Percentiles rank a stretch among this genome's conserved stretches.
Conservation (phyloP, 192 early-diverging fungal species). For the Coemansia sp. region DNA sequence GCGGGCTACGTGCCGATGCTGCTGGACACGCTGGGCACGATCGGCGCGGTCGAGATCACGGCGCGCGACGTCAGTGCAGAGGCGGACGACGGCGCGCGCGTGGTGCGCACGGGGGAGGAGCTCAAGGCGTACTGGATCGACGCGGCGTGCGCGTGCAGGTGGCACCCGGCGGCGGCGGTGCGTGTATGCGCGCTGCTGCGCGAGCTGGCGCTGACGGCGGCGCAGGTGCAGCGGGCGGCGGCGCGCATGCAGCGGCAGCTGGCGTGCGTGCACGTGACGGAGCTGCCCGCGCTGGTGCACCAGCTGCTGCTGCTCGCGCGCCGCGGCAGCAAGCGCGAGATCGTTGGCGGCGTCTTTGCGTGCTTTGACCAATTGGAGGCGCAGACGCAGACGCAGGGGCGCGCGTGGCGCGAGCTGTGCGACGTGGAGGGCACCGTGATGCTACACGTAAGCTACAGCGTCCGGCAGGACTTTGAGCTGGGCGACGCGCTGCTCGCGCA, state of each 20-base stretch:
- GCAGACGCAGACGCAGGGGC: slow-evolving; percentile 7
- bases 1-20: slow-evolving; percentile 30
- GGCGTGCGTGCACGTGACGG: slow-evolving; percentile 18
- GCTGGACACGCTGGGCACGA: slow-evolving; percentile 36
- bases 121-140: slow-evolving; percentile 48
- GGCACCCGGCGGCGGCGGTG: slow-evolving; percentile 31
- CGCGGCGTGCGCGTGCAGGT: slow-evolving; percentile 35
- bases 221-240: slow-evolving; percentile 15
- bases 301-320: slow-evolving; percentile 66
- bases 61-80: neutral
- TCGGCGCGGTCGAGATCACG: slow-evolving; percentile 39
- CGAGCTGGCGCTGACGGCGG: slow-evolving; percentile 22
- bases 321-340: slow-evolving; percentile 56
- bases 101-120: slow-evolving; percentile 29
- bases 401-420: slow-evolving; percentile 47
- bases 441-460: slow-evolving; percentile 68
- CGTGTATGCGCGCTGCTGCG: slow-evolving; percentile 32
- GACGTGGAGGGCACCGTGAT: slow-evolving; percentile 68
- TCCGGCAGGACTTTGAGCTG: slow-evolving; percentile 70
- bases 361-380: slow-evolving; percentile 60
- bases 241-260: slow-evolving; percentile 38
- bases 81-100: slow-evolving; percentile 3
- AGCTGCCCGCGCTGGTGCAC: slow-evolving; percentile 65
- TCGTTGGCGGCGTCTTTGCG: slow-evolving; percentile 54
- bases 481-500: slow-evolving; percentile 39